A percentile compares a stretch with the other conserved stretches of the same genome.
phyloP scores from a whole-genome alignment of 306 rosid species.

The Malus sylvestris region DNA sequence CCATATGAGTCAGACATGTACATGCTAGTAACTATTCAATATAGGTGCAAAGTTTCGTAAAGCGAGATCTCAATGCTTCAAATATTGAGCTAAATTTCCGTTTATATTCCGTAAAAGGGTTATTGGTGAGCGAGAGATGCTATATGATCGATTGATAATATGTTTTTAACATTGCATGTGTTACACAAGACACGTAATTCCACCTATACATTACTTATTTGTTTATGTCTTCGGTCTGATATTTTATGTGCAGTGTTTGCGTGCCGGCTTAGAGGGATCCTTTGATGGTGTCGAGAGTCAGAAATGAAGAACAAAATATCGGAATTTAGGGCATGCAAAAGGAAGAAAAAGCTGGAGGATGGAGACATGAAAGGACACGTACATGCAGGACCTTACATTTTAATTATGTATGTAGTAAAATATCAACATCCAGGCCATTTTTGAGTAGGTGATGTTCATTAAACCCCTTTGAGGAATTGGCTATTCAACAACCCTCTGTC shows the following conservation, averaged over 20 bases:
- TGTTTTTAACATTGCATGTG: not conserved
- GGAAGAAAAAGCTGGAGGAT: conserved; percentile 22
- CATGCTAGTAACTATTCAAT: not conserved
- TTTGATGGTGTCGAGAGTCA: not conserved
- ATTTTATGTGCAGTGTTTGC: not conserved
- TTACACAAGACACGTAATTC: not conserved
- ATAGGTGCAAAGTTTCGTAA: too few relatives aligned
- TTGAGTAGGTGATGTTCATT: conserved; percentile 18
- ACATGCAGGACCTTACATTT: conserved; percentile 1
- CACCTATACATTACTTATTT: not conserved
- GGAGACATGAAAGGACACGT: conserved; percentile 9
- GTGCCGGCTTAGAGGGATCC: not conserved
- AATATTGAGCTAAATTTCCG: not conserved
- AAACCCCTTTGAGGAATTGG: not conserved
- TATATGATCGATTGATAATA: not conserved
- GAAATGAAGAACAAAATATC: not conserved
- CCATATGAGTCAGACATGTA: conserved; percentile 25
- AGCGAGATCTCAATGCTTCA: not conserved
- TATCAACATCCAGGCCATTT: not conserved
- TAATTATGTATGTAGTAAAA: not conserved
- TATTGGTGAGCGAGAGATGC: not conserved
- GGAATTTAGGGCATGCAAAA: not conserved
- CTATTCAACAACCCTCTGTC: conserved; percentile 12
- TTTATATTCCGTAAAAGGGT: not conserved
- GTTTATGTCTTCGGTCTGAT: not conserved